Percentiles rank a stretch among this genome's conserved stretches.
Evolutionary conservation across 306 rosid species (phyloP).

Genomic region (Dicorynia guianensis): DNA sequence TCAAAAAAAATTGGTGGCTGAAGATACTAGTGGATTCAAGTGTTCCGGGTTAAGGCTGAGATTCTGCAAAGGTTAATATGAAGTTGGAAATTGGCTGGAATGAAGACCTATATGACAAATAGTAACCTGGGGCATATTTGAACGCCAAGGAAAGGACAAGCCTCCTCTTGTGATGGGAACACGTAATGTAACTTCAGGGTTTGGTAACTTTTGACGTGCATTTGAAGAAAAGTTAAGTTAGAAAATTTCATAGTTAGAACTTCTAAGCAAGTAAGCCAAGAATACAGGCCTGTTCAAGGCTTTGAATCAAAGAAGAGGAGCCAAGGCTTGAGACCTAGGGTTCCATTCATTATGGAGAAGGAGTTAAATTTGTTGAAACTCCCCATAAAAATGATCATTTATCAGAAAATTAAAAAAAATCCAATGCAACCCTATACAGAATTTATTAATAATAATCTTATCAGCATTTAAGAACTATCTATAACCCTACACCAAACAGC

Average conservation of each 20-base stretch:
- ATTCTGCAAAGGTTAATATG: neutral
- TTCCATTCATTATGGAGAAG: neutral
- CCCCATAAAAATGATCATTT: neutral
- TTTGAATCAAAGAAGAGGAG: conserved; percentile 16
- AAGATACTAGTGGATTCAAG: neutral
- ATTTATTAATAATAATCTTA: conserved; percentile 4
- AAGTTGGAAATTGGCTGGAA: neutral
- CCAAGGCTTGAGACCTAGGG: neutral
- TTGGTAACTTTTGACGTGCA: neutral
- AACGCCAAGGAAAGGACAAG: neutral
- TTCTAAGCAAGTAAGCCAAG: conserved; percentile 2
- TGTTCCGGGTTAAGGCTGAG: neutral
- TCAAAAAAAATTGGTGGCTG: conserved; percentile 2
- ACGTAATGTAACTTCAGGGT: neutral
- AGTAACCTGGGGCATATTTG: neutral
- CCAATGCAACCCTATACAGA: conserved; percentile 3
- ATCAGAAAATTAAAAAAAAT: neutral
- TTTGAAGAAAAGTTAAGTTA: neutral
- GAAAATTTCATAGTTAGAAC: conserved; percentile 7
- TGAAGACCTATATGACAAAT: neutral
- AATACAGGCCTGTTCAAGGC: conserved; percentile 9
- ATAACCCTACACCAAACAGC: conserved; percentile 1
- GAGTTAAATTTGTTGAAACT: neutral
- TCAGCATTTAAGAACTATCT: neutral
- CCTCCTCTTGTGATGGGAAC: neutral